Evolutionary conservation across 495 filamentous ascomycete species (phyloP).

Genomic region (Hyaloscypha variabilis): DNA sequence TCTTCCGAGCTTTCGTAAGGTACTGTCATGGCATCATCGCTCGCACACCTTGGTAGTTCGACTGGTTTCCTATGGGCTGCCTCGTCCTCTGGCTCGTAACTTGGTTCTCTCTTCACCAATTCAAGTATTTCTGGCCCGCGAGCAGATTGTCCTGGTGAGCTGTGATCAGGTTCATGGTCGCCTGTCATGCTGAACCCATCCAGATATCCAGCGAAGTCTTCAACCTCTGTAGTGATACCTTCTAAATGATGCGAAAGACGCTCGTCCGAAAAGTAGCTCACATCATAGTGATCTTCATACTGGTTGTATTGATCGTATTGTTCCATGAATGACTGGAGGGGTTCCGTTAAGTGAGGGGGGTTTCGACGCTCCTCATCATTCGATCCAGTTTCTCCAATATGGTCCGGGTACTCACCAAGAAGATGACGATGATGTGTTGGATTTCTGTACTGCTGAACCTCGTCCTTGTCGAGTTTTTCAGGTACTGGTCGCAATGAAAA

Average conservation of each 20-base stretch:
- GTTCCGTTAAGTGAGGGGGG: constrained; percentile 15
- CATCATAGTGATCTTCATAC: constrained; percentile 16
- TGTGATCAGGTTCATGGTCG: neutral
- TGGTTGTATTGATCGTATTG: constrained; percentile 14
- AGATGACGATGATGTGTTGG: constrained; percentile 57
- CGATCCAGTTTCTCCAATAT: constrained; percentile 29
- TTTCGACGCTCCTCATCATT: constrained; percentile 27
- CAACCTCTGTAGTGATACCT: neutral
- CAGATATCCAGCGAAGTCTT: neutral
- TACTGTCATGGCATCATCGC: neutral
- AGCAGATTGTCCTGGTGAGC: neutral
- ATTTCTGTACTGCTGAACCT: constrained; percentile 24
- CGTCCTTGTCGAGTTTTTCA: constrained; percentile 41
- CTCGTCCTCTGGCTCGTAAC: neutral
- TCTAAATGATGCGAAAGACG: constrained; percentile 11
- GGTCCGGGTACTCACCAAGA: constrained; percentile 57
- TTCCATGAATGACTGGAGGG: constrained; percentile 24
- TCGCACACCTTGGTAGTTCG: neutral
- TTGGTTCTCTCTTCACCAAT: neutral
- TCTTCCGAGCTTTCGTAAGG: constrained; percentile 32
- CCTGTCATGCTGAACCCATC: neutral
- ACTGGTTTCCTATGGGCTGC: neutral
- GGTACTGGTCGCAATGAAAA: constrained; percentile 40
- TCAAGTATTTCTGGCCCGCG: neutral
- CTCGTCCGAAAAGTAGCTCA: constrained; percentile 4